Evolutionary conservation across 2,329 filamentous ascomycete genomes (phyloP).

Genomic region (Fusarium sp.): DNA sequence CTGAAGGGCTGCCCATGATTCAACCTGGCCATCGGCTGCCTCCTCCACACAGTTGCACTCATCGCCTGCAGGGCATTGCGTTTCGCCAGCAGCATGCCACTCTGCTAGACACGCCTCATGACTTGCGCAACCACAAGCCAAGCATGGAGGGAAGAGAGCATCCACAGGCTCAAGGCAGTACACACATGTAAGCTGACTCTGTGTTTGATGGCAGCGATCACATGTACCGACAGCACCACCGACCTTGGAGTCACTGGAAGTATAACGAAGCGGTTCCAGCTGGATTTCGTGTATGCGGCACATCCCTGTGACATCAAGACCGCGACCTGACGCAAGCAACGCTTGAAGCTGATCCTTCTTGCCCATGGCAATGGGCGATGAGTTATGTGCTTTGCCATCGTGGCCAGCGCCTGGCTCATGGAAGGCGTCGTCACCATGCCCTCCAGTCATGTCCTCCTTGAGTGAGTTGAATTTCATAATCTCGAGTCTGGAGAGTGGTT

Average conservation of each 20-base stretch:
- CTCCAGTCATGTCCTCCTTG: constrained; percentile 54
- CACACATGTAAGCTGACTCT: constrained; percentile 68
- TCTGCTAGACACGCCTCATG: constrained; percentile 68
- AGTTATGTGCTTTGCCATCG: constrained; percentile 50
- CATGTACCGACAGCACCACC: constrained; percentile 61
- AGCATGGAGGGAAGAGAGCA: constrained; percentile 68
- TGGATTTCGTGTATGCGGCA: constrained; percentile 71
- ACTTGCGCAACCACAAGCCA: constrained; percentile 69
- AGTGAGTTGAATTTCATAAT: constrained; percentile 75
- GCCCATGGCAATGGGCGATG: constrained; percentile 64
- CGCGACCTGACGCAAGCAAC: constrained; percentile 62
- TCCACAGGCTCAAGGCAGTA: constrained; percentile 70
- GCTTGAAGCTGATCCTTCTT: constrained; percentile 63
- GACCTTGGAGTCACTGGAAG: constrained; percentile 49
- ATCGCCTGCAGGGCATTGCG: constrained; percentile 69
- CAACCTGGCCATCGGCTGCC: constrained; percentile 65
- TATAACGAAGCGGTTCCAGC: constrained; percentile 65
- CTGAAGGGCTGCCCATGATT: constrained; percentile 65
- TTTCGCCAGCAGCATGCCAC: constrained; percentile 67
- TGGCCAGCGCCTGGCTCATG: constrained; percentile 51
- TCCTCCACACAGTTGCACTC: constrained; percentile 70
- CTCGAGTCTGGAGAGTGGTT: constrained; percentile 70
- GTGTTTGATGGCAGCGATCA: constrained; percentile 62
- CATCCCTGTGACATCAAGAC: constrained; percentile 70
- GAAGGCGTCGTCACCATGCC: constrained; percentile 46